phyloP scores from a whole-genome alignment of 768 basidiomycete species.

The Chalciporus chontae region DNA sequence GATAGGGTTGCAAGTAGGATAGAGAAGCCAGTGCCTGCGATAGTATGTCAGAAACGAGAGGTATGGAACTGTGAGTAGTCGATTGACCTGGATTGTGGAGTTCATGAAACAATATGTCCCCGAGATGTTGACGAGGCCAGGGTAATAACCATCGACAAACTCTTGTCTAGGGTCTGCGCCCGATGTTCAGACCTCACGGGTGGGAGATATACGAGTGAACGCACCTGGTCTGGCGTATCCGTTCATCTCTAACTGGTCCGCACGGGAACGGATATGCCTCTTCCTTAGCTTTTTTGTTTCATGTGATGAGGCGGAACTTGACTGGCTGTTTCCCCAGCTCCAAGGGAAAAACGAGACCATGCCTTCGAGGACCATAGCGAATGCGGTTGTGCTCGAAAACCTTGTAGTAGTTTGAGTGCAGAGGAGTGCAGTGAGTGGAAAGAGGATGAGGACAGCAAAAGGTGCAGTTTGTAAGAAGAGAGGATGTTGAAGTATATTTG shows the following conservation, averaged over 20 bases:
- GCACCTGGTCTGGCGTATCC: slow-evolving; percentile 31
- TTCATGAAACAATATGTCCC: slow-evolving; percentile 99
- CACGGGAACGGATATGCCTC: slow-evolving; percentile 48
- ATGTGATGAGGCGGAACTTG: slow-evolving; percentile 20
- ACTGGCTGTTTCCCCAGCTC: slow-evolving; percentile 49
- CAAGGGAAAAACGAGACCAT: slow-evolving; percentile 56
- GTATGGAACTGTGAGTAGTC: neutral
- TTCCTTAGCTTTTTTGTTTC: slow-evolving; percentile 46
- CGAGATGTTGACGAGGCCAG: slow-evolving; percentile 92
- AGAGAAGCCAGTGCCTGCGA: slow-evolving; percentile 84
- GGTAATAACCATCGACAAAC: slow-evolving; percentile 53
- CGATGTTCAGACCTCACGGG: slow-evolving; percentile 1
- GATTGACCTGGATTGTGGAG: slow-evolving; percentile 80
- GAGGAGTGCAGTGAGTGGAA: slow-evolving; percentile 35
- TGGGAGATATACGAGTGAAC: slow-evolving; percentile 3
- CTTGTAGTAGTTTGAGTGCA: slow-evolving; percentile 29
- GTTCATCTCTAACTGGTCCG: slow-evolving; percentile 53
- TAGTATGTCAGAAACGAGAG: slow-evolving; percentile 13
- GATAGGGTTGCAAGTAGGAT: slow-evolving; percentile 74
- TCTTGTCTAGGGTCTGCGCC: slow-evolving; percentile 24
- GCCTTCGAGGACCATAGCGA: slow-evolving; percentile 55
- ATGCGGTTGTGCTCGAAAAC: slow-evolving; percentile 23
- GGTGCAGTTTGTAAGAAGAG: slow-evolving; percentile 57
- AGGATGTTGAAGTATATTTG: slow-evolving; percentile 36
- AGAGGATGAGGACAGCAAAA: slow-evolving; percentile 47